Percentiles rank a stretch among this genome's conserved stretches.
These are phyloP conservation scores for Verticillium nonalfalfae DNA, from an alignment of 2,329 filamentous ascomycete species.

Conservation along the genomic window DNA sequence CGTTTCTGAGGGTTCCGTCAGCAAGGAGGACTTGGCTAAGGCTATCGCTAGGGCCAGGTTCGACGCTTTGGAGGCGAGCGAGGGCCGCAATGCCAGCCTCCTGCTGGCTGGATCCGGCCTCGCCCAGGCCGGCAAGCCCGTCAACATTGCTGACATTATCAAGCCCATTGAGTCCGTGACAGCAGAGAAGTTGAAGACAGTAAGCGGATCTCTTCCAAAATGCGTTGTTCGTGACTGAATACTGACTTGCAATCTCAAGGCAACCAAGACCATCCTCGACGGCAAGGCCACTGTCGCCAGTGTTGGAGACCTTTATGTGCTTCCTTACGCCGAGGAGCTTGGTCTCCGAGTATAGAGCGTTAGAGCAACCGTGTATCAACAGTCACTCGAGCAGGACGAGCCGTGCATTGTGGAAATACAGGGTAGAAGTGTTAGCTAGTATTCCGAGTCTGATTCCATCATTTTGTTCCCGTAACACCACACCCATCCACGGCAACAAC, in stretches of 20 bases:
- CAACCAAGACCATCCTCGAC: slow-evolving; percentile 80
- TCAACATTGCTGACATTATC: slow-evolving; percentile 74
- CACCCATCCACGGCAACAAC: too few species aligned
- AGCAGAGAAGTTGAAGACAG: slow-evolving; percentile 76
- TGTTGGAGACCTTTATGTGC: slow-evolving; percentile 84
- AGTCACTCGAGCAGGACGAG: slow-evolving; percentile 25
- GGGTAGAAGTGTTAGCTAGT: slow-evolving; percentile 29
- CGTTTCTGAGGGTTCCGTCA: slow-evolving; percentile 67
- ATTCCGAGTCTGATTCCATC: background rate
- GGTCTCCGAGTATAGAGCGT: slow-evolving; percentile 81
- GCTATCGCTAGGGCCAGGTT: slow-evolving; percentile 92
- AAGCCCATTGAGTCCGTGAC: slow-evolving; percentile 77
- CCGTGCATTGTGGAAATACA: slow-evolving; percentile 38
- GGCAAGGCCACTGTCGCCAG: slow-evolving; percentile 83
- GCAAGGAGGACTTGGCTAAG: slow-evolving; percentile 84
- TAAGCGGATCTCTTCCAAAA: slow-evolving; percentile 43
- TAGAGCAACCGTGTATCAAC: slow-evolving; percentile 31
- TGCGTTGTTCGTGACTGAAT: background rate
- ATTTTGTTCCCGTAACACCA: background rate
- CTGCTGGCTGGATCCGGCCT: slow-evolving; percentile 81
- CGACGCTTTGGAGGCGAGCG: slow-evolving; percentile 74
- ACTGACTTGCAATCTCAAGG: slow-evolving; percentile 40
- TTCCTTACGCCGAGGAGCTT: slow-evolving; percentile 91
- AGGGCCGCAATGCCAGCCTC: slow-evolving; percentile 71
- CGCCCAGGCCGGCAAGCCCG: slow-evolving; percentile 72